Evolutionary conservation across 192 early-diverging fungal species (phyloP).

Genomic region (Entophlyctis luteolus): DNA sequence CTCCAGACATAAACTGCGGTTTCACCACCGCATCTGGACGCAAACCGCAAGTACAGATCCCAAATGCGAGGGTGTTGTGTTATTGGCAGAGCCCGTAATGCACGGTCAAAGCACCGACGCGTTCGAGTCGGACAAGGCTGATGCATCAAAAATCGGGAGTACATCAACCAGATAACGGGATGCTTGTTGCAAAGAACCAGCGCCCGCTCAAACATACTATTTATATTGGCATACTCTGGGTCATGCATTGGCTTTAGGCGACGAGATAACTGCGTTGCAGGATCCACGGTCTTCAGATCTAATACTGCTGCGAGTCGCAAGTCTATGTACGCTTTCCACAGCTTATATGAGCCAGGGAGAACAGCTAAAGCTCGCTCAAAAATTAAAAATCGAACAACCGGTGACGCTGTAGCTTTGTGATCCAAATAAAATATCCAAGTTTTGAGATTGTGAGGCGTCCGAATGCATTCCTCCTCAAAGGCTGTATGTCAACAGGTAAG

Average conservation of each 20-base stretch:
- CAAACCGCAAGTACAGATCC: conserved; percentile 80
- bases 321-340: conserved; percentile 89
- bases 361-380: conserved; percentile 85
- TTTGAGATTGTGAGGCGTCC: conserved; percentile 56
- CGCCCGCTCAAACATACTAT: conserved; percentile 78
- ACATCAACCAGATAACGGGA: conserved; percentile 89
- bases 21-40: conserved; percentile 70
- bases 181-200: conserved; percentile 93
- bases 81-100: conserved; percentile 81
- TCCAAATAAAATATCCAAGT: conserved; percentile 88
- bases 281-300: conserved; percentile 47
- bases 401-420: conserved; percentile 60
- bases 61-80: conserved; percentile 92
- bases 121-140: conserved; percentile 56
- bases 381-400: conserved; percentile 53
- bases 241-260: conserved; percentile 22
- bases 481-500: conserved; percentile 7
- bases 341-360: conserved; percentile 91
- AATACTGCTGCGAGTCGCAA: conserved; percentile 47
- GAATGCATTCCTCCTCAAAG: conserved; percentile 54
- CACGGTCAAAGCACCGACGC: conserved; percentile 85
- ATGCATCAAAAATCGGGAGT: conserved; percentile 62
- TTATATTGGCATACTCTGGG: conserved; percentile 61
- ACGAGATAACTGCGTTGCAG: conserved; percentile 37
- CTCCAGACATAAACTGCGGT: conserved; percentile 75